Conservation (phyloP, 2,329 filamentous ascomycete genomes). For the Paramyrothecium sp. region DNA sequence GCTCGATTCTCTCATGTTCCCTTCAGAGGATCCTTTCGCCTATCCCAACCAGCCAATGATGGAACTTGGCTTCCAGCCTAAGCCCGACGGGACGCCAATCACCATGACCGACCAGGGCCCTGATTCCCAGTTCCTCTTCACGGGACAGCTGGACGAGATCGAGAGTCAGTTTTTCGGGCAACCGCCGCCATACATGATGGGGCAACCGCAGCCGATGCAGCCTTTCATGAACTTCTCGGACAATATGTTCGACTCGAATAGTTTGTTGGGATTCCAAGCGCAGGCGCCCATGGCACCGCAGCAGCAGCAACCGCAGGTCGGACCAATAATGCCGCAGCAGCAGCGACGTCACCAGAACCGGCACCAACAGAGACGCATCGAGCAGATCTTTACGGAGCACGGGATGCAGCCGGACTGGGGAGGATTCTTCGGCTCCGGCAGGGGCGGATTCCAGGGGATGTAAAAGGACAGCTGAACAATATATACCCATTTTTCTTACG, state of each 20-base stretch:
- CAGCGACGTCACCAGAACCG: slow-evolving; percentile 21
- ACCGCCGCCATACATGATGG: slow-evolving; percentile 69
- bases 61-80: slow-evolving; percentile 45
- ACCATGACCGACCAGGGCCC: slow-evolving; percentile 29
- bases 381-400: slow-evolving; percentile 49
- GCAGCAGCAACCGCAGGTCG: slow-evolving; percentile 18
- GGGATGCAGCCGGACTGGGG: slow-evolving; percentile 45
- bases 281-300: slow-evolving; percentile 11
- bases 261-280: slow-evolving; percentile 38
- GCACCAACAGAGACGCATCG: slow-evolving; percentile 39
- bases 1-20: slow-evolving; percentile 78
- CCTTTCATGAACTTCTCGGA: slow-evolving; percentile 39
- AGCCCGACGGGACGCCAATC: slow-evolving; percentile 27
- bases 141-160: slow-evolving; percentile 59
- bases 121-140: slow-evolving; percentile 49
- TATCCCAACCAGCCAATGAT: slow-evolving; percentile 77
- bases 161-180: slow-evolving; percentile 73
- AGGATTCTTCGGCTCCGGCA: slow-evolving; percentile 43
- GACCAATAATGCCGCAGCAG: slow-evolving; percentile 14
- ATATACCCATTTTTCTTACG: slow-evolving; percentile 36
- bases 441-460: slow-evolving; percentile 42
- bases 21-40: slow-evolving; percentile 72
- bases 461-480: slow-evolving; percentile 27
- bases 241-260: slow-evolving; percentile 43
- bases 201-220: slow-evolving; percentile 40